Evolutionary conservation across 352 stramenopile species (phyloP).

Genomic region (Globisporangium abappressorium): DNA sequence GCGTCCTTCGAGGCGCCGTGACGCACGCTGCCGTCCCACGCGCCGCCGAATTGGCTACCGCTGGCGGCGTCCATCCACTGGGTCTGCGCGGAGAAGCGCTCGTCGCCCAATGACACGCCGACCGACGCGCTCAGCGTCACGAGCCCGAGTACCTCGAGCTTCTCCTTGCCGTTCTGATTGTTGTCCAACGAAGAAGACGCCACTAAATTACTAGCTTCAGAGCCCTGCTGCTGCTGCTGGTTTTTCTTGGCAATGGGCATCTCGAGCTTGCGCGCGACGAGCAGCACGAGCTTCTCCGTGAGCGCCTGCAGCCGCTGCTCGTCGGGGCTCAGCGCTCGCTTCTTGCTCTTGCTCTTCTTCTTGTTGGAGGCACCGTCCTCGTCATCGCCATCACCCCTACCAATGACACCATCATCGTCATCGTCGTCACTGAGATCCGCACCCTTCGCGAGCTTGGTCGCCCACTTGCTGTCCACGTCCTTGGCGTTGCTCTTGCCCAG

Average conservation of each 20-base stretch:
- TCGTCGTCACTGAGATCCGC: conserved; percentile 53
- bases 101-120: conserved; percentile 40
- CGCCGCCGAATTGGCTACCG: conserved; percentile 41
- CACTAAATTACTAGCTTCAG: too few species aligned
- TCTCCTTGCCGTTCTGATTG: conserved; percentile 46
- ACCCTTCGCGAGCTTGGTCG: conserved; percentile 47
- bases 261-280: conserved; percentile 38
- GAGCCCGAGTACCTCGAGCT: conserved; percentile 62
- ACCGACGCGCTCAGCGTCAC: conserved; percentile 57
- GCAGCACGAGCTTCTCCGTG: conserved; percentile 65
- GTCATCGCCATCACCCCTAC: conserved; percentile 32
- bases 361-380: conserved; percentile 33
- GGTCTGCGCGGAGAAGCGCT: conserved; percentile 75
- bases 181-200: conserved; percentile 13
- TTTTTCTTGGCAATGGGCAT: conserved; percentile 8
- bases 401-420: conserved; percentile 16
- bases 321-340: conserved; percentile 40
- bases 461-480: conserved; percentile 57
- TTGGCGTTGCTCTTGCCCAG: conserved; percentile 25
- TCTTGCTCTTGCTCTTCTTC: conserved; percentile 39
- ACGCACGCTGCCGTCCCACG: conserved; percentile 65
- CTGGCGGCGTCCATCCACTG: conserved; percentile 76
- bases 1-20: conserved; percentile 76
- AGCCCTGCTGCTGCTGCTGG: background rate
- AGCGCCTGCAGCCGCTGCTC: conserved; percentile 72